Evolutionary conservation across 805 yeast species (phyloP).

Genomic region (Saccharomycopsis synnaedendra): DNA sequence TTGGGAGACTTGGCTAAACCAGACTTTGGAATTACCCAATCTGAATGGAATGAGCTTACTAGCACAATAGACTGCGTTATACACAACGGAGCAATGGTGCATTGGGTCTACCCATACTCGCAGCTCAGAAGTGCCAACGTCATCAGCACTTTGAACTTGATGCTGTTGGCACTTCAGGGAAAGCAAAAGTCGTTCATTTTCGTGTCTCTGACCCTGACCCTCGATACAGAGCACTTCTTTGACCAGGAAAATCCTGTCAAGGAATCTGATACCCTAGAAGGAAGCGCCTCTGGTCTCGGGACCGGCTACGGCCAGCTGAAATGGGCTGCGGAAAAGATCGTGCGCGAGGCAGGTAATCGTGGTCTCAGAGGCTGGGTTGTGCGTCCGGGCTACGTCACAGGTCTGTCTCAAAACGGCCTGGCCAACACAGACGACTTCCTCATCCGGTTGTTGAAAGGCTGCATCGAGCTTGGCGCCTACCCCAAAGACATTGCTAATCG

Average conservation of each 20-base stretch:
- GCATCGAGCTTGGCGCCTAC: conserved; percentile 72
- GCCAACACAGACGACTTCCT: conserved; percentile 95
- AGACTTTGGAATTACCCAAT: conserved; percentile 57
- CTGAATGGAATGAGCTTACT: conserved; percentile 47
- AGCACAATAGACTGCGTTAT: conserved; percentile 66
- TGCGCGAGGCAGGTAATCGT: conserved; percentile 75
- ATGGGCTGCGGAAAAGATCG: conserved; percentile 91
- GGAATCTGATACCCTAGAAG: conserved; percentile 75
- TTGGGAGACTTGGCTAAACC: conserved; percentile 69
- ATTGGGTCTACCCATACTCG: conserved; percentile 95
- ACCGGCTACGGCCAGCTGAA: conserved; percentile 96
- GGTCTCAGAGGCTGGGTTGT: conserved; percentile 85
- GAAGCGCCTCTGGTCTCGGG: conserved; percentile 72
- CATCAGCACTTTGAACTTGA: conserved; percentile 70
- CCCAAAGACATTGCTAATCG: conserved; percentile 73
- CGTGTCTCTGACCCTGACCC: conserved; percentile 90
- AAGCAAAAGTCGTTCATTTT: conserved; percentile 80
- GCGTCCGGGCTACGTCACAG: conserved; percentile 95
- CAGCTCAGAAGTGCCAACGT: conserved; percentile 91
- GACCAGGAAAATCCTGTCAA: conserved; percentile 62
- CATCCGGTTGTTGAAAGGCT: conserved; percentile 88
- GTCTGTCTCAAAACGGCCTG: conserved; percentile 73
- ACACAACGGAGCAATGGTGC: conserved; percentile 97
- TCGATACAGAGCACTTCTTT: conserved; percentile 77
- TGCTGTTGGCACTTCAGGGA: conserved; percentile 67